Percentiles rank a stretch among this genome's conserved stretches.
Conservation (phyloP, 345 rosid species). For the Eucalyptus microcorys region DNA sequence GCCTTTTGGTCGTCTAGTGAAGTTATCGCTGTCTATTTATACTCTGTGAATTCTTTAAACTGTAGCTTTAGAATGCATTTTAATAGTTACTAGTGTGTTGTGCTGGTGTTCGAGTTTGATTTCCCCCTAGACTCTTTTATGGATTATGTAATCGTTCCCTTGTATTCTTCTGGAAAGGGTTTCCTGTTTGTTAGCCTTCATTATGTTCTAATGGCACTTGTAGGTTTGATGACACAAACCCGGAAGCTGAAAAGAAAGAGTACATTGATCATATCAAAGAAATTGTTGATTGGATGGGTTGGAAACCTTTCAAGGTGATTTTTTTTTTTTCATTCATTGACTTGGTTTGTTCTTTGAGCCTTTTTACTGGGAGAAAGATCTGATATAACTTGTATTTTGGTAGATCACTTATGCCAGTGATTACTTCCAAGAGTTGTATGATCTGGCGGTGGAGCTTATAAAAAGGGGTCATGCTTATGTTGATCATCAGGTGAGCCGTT, state of each 20-base stretch:
- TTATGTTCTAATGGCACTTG: not conserved
- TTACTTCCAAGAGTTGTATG: constrained; percentile 90
- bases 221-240: constrained; percentile 95
- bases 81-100: not conserved
- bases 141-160: not conserved
- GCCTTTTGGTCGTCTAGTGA: not conserved
- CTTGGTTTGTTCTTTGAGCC: not conserved
- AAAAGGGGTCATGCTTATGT: constrained; percentile 89
- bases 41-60: not conserved
- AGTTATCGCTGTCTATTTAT: not conserved
- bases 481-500: constrained; percentile 78
- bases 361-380: not conserved
- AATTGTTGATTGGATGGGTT: constrained; percentile 96
- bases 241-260: constrained; percentile 98
- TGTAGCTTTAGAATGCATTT: not conserved
- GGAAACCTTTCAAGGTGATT: constrained; percentile 89
- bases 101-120: not conserved
- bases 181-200: not conserved
- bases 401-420: constrained; percentile 97
- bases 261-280: constrained; percentile 92
- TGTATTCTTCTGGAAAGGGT: not conserved
- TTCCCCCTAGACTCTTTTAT: not conserved
- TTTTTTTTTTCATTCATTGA: not conserved
- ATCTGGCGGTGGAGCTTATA: constrained; percentile 86
- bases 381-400: constrained; percentile 1